Evolutionary conservation across 495 filamentous ascomycete species (phyloP), one percentile per base, ranked within the genome.

Genomic region (Lentithecium fluviatile): DNA sequence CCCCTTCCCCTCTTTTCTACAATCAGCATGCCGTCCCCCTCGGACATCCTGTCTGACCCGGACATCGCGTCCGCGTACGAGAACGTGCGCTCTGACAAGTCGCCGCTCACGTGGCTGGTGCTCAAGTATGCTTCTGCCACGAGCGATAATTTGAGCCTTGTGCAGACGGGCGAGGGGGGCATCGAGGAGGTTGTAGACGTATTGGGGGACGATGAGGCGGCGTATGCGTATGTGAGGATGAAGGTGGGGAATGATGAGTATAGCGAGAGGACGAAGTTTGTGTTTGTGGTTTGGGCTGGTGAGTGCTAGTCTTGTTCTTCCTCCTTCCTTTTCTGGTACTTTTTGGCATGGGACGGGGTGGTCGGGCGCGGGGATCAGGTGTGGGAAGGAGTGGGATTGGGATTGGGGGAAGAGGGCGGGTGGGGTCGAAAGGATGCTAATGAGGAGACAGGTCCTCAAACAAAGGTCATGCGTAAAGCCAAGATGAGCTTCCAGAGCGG

Each of bases 161-260:
- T 71, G 48, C 69, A 66, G 40, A 82, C 79, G 10, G 82, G 82
- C 20, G 71, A 54, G 10, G 81, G 82, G 50, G 81, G 79, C 0
- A 70, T 84, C 8, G 58, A 61, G 10, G 82, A 84, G 72, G 74
- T 84, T 17, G 59, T 68, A 13, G 51, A 43, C 7, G 65, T 73
- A 56, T 74, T 84, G 6, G 77, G 79, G 62, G 74, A 77, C 53
- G 56, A 47, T 6, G 75, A 82, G 62, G 82, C 80, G 29, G 76
- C 79, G 55, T 84, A 82, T 71, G 82, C 72, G n/a, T 84, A 63
- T 38, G 77, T 75, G 54, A 76, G 82, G 8, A 69, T 84, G 67
- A 80, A 83, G 69, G 80, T 83, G 66, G 80, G 79, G 49, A 83
- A 83, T 73, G 82, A 84, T 67, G 77, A 77, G 50, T 81, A 84